Evolutionary conservation across 768 basidiomycete species (phyloP).

Genomic region (Lentinula raphanica): DNA sequence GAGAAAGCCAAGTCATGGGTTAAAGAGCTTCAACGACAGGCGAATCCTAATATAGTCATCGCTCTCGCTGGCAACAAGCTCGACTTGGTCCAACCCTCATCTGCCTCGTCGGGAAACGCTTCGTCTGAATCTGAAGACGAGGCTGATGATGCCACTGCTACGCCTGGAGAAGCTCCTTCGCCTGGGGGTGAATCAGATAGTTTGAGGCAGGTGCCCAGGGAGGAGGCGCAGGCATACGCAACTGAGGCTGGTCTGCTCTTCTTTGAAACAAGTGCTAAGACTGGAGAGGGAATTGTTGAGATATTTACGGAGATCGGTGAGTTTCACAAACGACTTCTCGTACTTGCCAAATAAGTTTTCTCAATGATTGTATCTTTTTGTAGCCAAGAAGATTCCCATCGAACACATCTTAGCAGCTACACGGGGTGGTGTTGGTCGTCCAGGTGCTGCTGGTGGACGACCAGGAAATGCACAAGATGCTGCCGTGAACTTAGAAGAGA

Average conservation of each 20-base stretch:
- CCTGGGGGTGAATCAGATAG: slow-evolving; percentile 57
- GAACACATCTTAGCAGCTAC: slow-evolving; percentile 90
- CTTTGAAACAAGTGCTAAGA: slow-evolving; percentile 98
- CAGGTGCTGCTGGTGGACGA: slow-evolving; percentile 51
- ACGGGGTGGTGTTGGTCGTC: slow-evolving; percentile 59
- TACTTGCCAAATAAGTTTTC: neutral
- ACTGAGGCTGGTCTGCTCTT: slow-evolving; percentile 91
- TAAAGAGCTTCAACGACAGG: slow-evolving; percentile 97
- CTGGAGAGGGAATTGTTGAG: slow-evolving; percentile 91
- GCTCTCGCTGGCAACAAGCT: slow-evolving; percentile 98
- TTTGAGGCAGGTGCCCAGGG: slow-evolving; percentile 83
- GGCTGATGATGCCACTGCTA: slow-evolving; percentile 87
- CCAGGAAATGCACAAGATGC: slow-evolving; percentile 48
- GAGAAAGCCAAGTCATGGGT: slow-evolving; percentile 99
- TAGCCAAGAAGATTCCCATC: slow-evolving; percentile 68
- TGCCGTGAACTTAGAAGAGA: slow-evolving; percentile 67
- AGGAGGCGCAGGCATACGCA: slow-evolving; percentile 96
- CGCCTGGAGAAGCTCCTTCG: slow-evolving; percentile 66
- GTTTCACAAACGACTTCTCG: slow-evolving; percentile 13
- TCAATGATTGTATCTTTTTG: slow-evolving; percentile 1
- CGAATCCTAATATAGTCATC: slow-evolving; percentile 98
- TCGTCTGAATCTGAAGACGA: slow-evolving; percentile 80
- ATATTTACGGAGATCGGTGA: slow-evolving; percentile 97
- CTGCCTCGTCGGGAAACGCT: slow-evolving; percentile 42
- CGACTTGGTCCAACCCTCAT: slow-evolving; percentile 73